Evolutionary conservation across 1,284 basidiomycete genomes (phyloP).

Genomic region (Apiotrichum montevideense): DNA sequence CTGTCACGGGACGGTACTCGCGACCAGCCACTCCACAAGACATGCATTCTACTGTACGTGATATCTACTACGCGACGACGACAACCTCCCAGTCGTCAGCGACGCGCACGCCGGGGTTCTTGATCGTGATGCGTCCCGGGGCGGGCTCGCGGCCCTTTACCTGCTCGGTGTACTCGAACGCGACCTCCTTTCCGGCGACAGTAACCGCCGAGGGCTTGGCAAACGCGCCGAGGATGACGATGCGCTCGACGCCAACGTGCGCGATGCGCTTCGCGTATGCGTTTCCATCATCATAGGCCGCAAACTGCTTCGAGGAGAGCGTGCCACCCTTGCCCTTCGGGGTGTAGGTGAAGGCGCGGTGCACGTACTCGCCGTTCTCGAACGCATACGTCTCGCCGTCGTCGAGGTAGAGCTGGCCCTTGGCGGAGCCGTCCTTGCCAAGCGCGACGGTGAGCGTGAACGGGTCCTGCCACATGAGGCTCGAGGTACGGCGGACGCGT

Average conservation of each 20-base stretch:
- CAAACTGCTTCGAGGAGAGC: conserved; percentile 19
- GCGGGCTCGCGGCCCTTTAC: conserved; percentile 48
- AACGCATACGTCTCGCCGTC: conserved; percentile 84
- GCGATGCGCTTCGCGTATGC: conserved; percentile 60
- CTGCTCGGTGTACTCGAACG: conserved; percentile 49
- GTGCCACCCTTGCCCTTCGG: conserved; percentile 52
- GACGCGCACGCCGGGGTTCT: conserved; percentile 67
- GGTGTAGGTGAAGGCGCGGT: conserved; percentile 59
- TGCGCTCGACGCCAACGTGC: conserved; percentile 68
- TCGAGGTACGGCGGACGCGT: conserved; percentile 75
- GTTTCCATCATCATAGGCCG: conserved; percentile 57
- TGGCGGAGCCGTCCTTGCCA: conserved; percentile 59
- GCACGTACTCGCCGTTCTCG: conserved; percentile 71
- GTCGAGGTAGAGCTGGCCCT: conserved; percentile 88
- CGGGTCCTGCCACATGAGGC: conserved; percentile 84
- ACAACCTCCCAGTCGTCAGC: conserved; percentile 64
- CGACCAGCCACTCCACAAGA: no score
- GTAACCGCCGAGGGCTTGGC: conserved; percentile 55
- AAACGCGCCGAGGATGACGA: conserved; percentile 68
- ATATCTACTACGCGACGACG: conserved; percentile 2
- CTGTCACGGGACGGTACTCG: no score
- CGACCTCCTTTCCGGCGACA: conserved; percentile 48
- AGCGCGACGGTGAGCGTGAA: conserved; percentile 86
- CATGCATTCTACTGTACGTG: no score
- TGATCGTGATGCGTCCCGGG: conserved; percentile 64